Evolutionary conservation across 805 yeast genomes (phyloP).

Genomic region (Zygosaccharomyces pseudorouxii): DNA sequence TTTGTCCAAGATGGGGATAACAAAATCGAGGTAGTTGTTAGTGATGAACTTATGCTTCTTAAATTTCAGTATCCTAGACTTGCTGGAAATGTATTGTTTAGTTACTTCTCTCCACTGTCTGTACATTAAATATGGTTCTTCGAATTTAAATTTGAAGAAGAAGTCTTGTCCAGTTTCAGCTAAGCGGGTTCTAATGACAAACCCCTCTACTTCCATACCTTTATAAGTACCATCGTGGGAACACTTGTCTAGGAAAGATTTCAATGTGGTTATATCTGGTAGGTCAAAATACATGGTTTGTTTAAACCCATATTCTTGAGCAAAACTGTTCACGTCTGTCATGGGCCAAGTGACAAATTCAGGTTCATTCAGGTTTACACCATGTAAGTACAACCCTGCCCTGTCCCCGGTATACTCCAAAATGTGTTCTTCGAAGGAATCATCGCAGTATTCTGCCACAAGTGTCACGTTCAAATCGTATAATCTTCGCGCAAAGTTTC

Average conservation of each 20-base stretch:
- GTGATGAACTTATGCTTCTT: constrained; percentile 57
- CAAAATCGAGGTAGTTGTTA: constrained; percentile 64
- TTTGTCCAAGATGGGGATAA: constrained; percentile 47
- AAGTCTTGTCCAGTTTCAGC: constrained; percentile 33
- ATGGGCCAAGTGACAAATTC: constrained; percentile 63
- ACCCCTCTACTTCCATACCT: constrained; percentile 81
- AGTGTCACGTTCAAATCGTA: constrained; percentile 62
- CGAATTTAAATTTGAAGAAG: constrained; percentile 88
- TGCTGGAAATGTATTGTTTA: constrained; percentile 43
- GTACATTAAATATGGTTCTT: constrained; percentile 89
- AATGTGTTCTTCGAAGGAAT: constrained; percentile 88
- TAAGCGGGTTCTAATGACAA: constrained; percentile 69
- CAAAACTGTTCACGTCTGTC: constrained; percentile 56
- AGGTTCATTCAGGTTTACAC: constrained; percentile 66
- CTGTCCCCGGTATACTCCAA: constrained; percentile 59
- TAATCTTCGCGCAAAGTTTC: constrained; percentile 54
- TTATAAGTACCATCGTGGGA: constrained; percentile 66
- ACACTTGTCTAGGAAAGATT: constrained; percentile 49
- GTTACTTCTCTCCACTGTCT: constrained; percentile 89
- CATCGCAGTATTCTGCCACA: constrained; percentile 91
- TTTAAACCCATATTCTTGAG: constrained; percentile 64
- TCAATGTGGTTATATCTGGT: constrained; percentile 40
- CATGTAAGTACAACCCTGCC: constrained; percentile 88
- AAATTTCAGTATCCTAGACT: constrained; percentile 38
- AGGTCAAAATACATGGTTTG: constrained; percentile 46